These are phyloP conservation scores for Serendipita indica DNA, from an alignment of 768 basidiomycete species.

Conservation along the genomic window DNA sequence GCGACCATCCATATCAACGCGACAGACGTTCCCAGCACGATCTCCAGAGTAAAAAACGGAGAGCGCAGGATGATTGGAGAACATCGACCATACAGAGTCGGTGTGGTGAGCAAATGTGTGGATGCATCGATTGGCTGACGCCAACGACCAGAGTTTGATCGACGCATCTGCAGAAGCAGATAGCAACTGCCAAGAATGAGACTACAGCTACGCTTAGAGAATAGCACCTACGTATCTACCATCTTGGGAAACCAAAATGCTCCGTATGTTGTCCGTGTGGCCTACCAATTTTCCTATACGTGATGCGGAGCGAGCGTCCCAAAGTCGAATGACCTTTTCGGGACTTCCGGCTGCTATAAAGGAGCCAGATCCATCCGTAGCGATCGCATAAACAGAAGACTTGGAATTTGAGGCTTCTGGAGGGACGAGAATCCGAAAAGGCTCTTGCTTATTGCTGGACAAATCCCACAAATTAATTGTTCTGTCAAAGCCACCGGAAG, in stretches of 20 bases:
- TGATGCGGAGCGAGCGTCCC: constrained; percentile 83
- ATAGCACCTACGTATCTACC: constrained; percentile 60
- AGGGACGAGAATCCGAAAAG: constrained; percentile 51
- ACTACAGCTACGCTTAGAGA: constrained; percentile 12
- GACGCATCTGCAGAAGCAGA: constrained; percentile 81
- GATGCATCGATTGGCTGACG: constrained; percentile 66
- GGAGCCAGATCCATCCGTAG: constrained; percentile 63
- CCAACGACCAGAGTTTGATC: constrained; percentile 87
- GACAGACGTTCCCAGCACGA: constrained; percentile 74
- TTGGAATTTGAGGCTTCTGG: constrained; percentile 50
- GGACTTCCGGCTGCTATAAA: constrained; percentile 82
- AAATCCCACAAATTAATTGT: constrained; percentile 94
- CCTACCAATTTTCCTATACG: constrained; percentile 78
- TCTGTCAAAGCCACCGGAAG: constrained; percentile 88
- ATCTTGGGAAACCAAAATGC: constrained; percentile 80
- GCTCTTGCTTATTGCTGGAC: constrained; percentile 28
- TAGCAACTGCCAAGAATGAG: constrained; percentile 35
- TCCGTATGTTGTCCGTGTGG: constrained; percentile 92
- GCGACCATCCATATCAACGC: constrained; percentile 78
- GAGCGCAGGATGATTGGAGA: constrained; percentile 74
- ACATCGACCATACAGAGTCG: constrained; percentile 87
- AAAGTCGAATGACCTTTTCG: constrained; percentile 76
- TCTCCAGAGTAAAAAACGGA: constrained; percentile 91
- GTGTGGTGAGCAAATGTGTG: constrained; percentile 95
- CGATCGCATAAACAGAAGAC: constrained; percentile 58